Conservation (phyloP, 164 flowering plant genomes). For the Magnolia changhungtana region DNA sequence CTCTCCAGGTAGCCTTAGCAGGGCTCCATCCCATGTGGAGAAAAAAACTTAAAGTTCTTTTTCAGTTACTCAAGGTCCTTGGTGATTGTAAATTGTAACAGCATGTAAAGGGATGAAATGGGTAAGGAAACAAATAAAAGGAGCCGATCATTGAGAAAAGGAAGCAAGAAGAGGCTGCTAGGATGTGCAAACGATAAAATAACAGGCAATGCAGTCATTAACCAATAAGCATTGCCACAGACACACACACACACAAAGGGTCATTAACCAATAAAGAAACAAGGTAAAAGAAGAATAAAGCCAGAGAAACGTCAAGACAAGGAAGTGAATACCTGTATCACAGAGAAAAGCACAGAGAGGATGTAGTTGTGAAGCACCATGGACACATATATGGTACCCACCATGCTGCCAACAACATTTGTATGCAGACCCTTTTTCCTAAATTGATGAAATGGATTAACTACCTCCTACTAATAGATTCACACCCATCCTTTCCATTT, state of each 20-base stretch:
- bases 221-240: neutral
- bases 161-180: too few relatives aligned
- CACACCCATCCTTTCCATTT: too few relatives aligned
- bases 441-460: too few relatives aligned
- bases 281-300: neutral
- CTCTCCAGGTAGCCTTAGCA: neutral
- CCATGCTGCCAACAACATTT: conserved; percentile 87
- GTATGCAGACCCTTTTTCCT: too few relatives aligned
- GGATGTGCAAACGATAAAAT: neutral
- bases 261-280: neutral
- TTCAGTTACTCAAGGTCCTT: too few relatives aligned
- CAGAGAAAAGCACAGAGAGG: conserved; percentile 83
- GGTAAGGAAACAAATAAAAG: too few relatives aligned
- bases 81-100: too few relatives aligned
- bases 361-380: conserved; percentile 95
- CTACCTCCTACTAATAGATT: too few relatives aligned
- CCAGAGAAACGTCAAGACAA: neutral
- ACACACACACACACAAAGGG: neutral
- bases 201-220: neutral
- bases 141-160: too few relatives aligned
- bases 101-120: too few relatives aligned
- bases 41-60: too few relatives aligned
- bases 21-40: neutral
- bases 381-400: conserved; percentile 88
- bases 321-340: conserved; percentile 57